Percentiles rank a stretch among this genome's conserved stretches.
These are phyloP conservation scores for Pseudogymnoascus sp. DNA, from an alignment of 2,329 filamentous ascomycete genomes.

Conservation along the genomic window DNA sequence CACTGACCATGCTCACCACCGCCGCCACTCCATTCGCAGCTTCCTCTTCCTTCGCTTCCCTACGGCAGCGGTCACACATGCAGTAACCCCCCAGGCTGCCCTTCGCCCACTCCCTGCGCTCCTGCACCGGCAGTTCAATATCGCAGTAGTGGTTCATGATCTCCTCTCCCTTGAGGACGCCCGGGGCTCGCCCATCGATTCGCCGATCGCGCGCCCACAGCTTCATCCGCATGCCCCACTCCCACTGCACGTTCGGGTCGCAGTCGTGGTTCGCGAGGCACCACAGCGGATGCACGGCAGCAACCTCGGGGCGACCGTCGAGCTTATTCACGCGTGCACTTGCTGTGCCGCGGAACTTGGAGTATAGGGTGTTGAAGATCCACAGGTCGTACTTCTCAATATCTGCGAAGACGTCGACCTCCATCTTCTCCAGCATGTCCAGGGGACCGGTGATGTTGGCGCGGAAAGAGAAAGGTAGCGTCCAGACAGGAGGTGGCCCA, in stretches of 20 bases:
- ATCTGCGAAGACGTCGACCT: conserved; percentile 63
- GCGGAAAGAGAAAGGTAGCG: conserved; percentile 70
- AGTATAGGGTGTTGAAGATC: conserved; percentile 86
- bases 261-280: conserved; percentile 95
- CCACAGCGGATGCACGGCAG: conserved; percentile 92
- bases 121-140: conserved; percentile 65
- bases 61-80: conserved; percentile 74
- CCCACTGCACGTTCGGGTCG: conserved; percentile 90
- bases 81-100: conserved; percentile 86
- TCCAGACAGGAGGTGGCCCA: conserved; percentile 54
- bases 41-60: conserved; percentile 48
- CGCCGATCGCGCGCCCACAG: conserved; percentile 56
- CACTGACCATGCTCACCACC: not conserved
- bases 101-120: conserved; percentile 80
- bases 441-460: conserved; percentile 68
- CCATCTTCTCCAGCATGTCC: conserved; percentile 77
- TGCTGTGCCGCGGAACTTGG: conserved; percentile 88
- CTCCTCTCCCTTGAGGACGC: conserved; percentile 73
- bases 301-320: conserved; percentile 81
- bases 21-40: conserved; percentile 1
- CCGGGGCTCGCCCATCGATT: conserved; percentile 46
- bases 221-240: conserved; percentile 76
- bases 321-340: conserved; percentile 71
- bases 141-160: conserved; percentile 94
- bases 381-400: conserved; percentile 61